Evolutionary conservation across 2,329 filamentous ascomycete genomes (phyloP).

Genomic region (Westerdykella ornata): DNA sequence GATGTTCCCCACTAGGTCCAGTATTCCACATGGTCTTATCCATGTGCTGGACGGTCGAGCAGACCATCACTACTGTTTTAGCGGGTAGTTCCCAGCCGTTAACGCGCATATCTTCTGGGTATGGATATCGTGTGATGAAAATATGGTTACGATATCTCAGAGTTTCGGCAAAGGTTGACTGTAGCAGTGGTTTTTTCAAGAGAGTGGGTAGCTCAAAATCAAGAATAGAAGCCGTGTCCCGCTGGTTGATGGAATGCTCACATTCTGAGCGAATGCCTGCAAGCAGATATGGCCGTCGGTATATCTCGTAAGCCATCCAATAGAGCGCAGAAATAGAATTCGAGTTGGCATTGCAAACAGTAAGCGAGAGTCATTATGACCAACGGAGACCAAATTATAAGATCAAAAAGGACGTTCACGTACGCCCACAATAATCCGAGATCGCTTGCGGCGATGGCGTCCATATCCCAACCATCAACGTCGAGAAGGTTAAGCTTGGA

Average conservation of each 20-base stretch:
- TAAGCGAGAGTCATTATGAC: not conserved
- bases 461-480: not conserved
- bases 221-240: not conserved
- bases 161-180: not conserved
- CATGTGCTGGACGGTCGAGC: not conserved
- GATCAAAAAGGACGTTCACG: not conserved
- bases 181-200: not conserved
- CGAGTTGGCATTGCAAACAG: not conserved
- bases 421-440: not conserved
- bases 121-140: not conserved
- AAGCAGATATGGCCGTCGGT: not conserved
- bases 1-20: slow-evolving; percentile 9
- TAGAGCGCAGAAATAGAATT: not conserved
- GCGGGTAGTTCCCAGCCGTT: not conserved
- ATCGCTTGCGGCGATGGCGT: not conserved
- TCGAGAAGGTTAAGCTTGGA: not conserved
- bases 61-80: not conserved
- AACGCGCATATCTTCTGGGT: not conserved
- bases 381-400: not conserved
- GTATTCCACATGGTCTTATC: not conserved
- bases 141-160: not conserved
- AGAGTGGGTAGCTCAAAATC: not conserved
- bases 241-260: not conserved
- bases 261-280: not conserved
- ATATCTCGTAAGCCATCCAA: not conserved